A percentile compares a stretch with the other conserved stretches of the same genome.
phyloP scores from a whole-genome alignment of 1,139 yeast species.

The Ogataea hybrid region DNA sequence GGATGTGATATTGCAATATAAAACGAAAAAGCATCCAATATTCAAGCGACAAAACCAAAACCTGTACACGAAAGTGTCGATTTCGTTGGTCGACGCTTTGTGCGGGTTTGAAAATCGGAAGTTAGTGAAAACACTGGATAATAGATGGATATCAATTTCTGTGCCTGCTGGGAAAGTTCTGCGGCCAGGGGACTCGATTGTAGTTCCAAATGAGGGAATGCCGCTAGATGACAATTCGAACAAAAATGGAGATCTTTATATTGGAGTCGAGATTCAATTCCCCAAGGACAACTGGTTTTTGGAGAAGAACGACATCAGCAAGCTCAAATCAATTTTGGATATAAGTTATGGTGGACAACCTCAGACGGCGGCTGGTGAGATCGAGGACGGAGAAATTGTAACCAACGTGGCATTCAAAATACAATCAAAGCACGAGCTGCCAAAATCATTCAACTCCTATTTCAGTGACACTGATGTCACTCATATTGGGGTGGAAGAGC shows the following conservation, averaged over 20 bases:
- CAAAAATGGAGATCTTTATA: slow-evolving; percentile 69
- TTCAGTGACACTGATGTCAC: slow-evolving; percentile 27
- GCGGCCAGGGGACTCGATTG: slow-evolving; percentile 71
- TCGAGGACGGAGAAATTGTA: slow-evolving; percentile 31
- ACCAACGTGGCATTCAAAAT: slow-evolving; percentile 27
- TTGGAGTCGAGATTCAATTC: slow-evolving; percentile 71
- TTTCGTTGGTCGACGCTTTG: slow-evolving; percentile 77
- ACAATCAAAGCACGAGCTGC: slow-evolving; percentile 23
- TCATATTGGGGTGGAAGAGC: slow-evolving; percentile 21
- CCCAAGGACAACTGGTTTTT: slow-evolving; percentile 81
- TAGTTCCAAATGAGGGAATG: slow-evolving; percentile 83
- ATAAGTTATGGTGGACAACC: slow-evolving; percentile 32
- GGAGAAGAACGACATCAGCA: slow-evolving; percentile 59
- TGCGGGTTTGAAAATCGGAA: slow-evolving; percentile 69
- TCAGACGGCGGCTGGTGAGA: slow-evolving; percentile 20
- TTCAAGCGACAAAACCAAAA: slow-evolving; percentile 57
- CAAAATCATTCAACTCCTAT: slow-evolving; percentile 29
- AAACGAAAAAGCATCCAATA: slow-evolving; percentile 33
- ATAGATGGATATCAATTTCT: slow-evolving; percentile 62
- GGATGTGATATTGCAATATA: slow-evolving; percentile 59
- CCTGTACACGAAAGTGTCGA: slow-evolving; percentile 54
- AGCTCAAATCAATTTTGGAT: slow-evolving; percentile 56
- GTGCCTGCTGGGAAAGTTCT: slow-evolving; percentile 77
- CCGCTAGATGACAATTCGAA: slow-evolving; percentile 42
- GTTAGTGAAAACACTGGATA: slow-evolving; percentile 77